Evolutionary conservation across 768 basidiomycete species (phyloP), one percentile per base, ranked within the genome.

Genomic region (Mycena amicta): DNA sequence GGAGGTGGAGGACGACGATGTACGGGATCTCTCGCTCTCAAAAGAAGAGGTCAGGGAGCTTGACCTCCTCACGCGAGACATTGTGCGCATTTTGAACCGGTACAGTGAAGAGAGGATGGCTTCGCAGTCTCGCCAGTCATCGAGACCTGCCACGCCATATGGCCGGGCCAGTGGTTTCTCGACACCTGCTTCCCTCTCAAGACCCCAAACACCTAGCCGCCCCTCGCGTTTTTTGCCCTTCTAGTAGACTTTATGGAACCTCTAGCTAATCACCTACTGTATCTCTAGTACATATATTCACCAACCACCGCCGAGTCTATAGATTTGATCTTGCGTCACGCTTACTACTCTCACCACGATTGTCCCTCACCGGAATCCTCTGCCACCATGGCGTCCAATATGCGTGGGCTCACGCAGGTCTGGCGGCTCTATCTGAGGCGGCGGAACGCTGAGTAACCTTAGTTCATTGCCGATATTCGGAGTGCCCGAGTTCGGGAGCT

Each of bases 391-490:
- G 93, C 94, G 59, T 84, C 92, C 59, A 86, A 78, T 57, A 96
- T 95, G 94, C 84, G 94, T 57, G 94, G 94, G 41, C 79, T 97
- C 55, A 96, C 94, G 57, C 94, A 96, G 83, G 94, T 90, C 59
- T 66, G 85, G 66, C 49, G 45, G n/a, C 52, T 28, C 50, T 53
- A 64, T 47, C 33, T 13, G 20, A 29, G 28, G 15, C 45, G 8
- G 22, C 23, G 26, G 40, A 40, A 3, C 11, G 56, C 22, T 59
- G 16, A 23, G 23, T 46, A 40, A 22, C 31, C 50, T 43, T 55
- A 97, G 95, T 97, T 98, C 82, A 99, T 99, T 72, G 95, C 96
- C 72, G 97, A 99, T 75, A 92, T 99, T 68, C 90, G 97, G 56
- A 95, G 97, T 50, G 96, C 96, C 50, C 81, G 96, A 57, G 95